A percentile compares a stretch with the other conserved stretches of the same genome.
phyloP scores from a whole-genome alignment of 139 green algal genomes.

The Auxenochlorella pyrenoidosa region DNA sequence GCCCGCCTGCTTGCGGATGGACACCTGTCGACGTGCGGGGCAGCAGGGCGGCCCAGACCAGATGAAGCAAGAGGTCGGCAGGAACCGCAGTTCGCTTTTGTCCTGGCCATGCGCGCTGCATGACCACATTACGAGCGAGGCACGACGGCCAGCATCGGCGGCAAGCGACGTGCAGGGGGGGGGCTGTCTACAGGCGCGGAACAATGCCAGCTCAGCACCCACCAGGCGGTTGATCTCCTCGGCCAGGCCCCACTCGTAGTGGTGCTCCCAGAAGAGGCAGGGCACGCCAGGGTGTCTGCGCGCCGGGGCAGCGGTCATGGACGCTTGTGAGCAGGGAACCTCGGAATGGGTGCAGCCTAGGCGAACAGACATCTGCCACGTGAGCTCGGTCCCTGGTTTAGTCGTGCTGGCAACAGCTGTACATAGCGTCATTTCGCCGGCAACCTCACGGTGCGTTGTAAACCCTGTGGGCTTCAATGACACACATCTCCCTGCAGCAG shows the following conservation, averaged over 20 bases:
- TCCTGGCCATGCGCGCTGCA: neutral
- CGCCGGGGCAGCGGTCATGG: neutral
- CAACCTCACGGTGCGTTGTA: too few relatives aligned
- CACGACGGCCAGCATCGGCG: too few relatives aligned
- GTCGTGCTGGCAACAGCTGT: too few relatives aligned
- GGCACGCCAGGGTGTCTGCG: constrained; percentile 46
- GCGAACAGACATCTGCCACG: neutral
- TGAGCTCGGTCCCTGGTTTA: too few relatives aligned
- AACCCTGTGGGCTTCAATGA: too few relatives aligned
- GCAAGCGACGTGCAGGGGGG: neutral
- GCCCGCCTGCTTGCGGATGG: constrained; percentile 55
- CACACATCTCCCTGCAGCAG: too few relatives aligned
- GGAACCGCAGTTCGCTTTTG: neutral
- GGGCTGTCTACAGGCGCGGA: neutral
- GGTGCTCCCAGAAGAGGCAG: constrained; percentile 81
- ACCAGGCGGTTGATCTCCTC: constrained; percentile 40
- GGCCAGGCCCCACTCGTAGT: constrained; percentile 71
- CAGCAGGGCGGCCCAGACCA: too few relatives aligned
- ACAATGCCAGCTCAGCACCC: neutral
- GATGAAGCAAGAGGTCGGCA: too few relatives aligned
- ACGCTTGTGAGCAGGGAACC: neutral
- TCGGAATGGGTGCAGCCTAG: neutral
- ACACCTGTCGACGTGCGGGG: constrained; percentile 21
- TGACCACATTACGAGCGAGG: too few relatives aligned
- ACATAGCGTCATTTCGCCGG: too few relatives aligned